Evolutionary conservation across 1,284 basidiomycete species (phyloP).

Genomic region (Leucoagaricus sp.): DNA sequence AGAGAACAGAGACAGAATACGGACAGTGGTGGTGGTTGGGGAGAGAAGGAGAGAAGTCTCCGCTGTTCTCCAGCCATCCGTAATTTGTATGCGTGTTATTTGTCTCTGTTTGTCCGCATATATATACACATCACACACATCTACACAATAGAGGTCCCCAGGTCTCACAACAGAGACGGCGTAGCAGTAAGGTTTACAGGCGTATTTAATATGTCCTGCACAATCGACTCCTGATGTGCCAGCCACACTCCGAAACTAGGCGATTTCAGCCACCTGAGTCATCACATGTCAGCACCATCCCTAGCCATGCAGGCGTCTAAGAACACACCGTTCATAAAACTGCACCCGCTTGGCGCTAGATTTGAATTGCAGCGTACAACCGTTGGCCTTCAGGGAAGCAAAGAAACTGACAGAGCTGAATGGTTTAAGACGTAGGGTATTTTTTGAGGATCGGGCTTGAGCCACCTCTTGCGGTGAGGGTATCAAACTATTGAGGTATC

Average conservation of each 20-base stretch:
- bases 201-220: constrained; percentile 50
- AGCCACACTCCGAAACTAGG: constrained; percentile 79
- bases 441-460: constrained; percentile 27
- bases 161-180: constrained; percentile 11
- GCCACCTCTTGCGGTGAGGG: constrained; percentile 61
- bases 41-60: constrained; percentile 21
- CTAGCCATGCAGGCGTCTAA: not conserved
- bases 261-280: constrained; percentile 61
- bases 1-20: constrained; percentile 17
- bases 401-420: constrained; percentile 85
- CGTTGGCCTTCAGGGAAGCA: constrained; percentile 78
- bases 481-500: constrained; percentile 91
- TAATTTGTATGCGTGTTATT: constrained; percentile 19
- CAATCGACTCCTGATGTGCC: constrained; percentile 69
- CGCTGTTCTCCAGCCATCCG: not conserved
- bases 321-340: constrained; percentile 60
- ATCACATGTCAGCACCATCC: not conserved
- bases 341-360: constrained; percentile 61
- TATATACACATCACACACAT: not conserved
- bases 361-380: constrained; percentile 77
- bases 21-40: constrained; percentile 23
- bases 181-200: constrained; percentile 13
- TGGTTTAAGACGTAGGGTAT: constrained; percentile 58
- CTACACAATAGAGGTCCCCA: not conserved
- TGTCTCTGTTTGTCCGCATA: constrained; percentile 17